Percentiles rank a stretch among this genome's conserved stretches.
Conservation (phyloP, 257 asterid genomes). For the Nicotiana otophora region DNA sequence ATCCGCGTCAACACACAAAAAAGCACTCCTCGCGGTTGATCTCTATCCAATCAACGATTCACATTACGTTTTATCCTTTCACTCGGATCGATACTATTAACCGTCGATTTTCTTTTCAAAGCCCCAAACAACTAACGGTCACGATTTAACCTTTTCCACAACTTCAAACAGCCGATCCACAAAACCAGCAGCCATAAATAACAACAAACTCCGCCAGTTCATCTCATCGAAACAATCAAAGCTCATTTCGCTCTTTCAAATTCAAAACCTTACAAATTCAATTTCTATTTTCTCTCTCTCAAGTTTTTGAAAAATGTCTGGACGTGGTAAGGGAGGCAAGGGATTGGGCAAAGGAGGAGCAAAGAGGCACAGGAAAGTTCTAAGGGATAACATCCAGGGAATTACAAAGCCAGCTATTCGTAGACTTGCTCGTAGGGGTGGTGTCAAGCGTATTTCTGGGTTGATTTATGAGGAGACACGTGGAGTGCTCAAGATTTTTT, state of each 20-base stretch:
- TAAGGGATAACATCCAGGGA: conserved; percentile 15
- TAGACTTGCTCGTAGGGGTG: conserved; percentile 18
- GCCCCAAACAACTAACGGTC: neutral
- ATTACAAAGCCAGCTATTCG: conserved; percentile 20
- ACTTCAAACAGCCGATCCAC: neutral
- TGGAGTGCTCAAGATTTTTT: conserved; percentile 11
- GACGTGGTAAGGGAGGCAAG: conserved; percentile 23
- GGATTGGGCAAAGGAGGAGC: conserved; percentile 24
- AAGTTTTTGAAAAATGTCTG: conserved; percentile 24
- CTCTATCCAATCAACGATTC: neutral
- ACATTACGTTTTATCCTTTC: neutral
- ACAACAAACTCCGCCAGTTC: neutral
- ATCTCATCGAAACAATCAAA: too few species aligned
- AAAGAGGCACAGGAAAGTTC: conserved; percentile 17
- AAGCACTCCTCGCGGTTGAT: neutral
- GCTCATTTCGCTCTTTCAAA: neutral
- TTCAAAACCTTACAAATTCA: neutral
- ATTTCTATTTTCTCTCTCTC: neutral
- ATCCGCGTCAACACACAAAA: conserved; percentile 4
- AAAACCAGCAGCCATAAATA: conserved; percentile 1
- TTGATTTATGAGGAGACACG: conserved; percentile 19
- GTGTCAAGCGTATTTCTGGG: conserved; percentile 19
- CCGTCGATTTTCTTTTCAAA: conserved; percentile 8
- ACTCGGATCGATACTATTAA: neutral
- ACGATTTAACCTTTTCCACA: conserved; percentile 9